Evolutionary conservation across 345 rosid genomes (phyloP).

Genomic region (Toxicodendron radicans): DNA sequence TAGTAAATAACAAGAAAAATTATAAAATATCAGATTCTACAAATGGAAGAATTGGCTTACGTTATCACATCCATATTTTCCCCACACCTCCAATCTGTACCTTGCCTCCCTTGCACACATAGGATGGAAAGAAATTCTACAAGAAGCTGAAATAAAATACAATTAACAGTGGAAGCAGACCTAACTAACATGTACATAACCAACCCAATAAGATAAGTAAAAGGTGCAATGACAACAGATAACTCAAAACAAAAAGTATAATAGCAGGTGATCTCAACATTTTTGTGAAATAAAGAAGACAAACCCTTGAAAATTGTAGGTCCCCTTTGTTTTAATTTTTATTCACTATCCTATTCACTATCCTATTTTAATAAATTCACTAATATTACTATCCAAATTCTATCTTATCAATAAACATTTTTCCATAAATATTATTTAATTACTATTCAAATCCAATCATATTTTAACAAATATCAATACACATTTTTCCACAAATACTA

Average conservation of each 20-base stretch:
- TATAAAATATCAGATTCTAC: not conserved
- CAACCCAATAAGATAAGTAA: not conserved
- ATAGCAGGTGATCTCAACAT: not conserved
- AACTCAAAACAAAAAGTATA: not conserved
- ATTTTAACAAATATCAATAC: too few relatives aligned
- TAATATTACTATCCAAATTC: too few relatives aligned
- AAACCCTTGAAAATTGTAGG: not conserved
- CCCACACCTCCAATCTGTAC: constrained; percentile 91
- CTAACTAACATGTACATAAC: not conserved
- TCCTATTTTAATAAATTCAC: too few relatives aligned
- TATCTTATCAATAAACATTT: too few relatives aligned
- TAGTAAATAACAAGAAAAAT: not conserved
- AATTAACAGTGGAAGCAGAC: constrained; percentile 1
- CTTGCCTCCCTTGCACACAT: constrained; percentile 93
- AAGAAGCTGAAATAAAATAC: constrained; percentile 53
- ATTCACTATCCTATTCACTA: too few relatives aligned
- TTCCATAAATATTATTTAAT: too few relatives aligned
- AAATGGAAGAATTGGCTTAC: constrained; percentile 47
- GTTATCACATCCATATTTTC: constrained; percentile 70
- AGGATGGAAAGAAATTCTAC: constrained; percentile 94
- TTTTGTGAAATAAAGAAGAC: not conserved
- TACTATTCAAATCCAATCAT: too few relatives aligned
- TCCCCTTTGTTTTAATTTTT: too few relatives aligned
- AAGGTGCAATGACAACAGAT: not conserved
- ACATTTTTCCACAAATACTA: too few relatives aligned